These are phyloP conservation scores for Hydrangea macrophylla DNA, from an alignment of 148 eudicot genomes.

Conservation along the genomic window DNA sequence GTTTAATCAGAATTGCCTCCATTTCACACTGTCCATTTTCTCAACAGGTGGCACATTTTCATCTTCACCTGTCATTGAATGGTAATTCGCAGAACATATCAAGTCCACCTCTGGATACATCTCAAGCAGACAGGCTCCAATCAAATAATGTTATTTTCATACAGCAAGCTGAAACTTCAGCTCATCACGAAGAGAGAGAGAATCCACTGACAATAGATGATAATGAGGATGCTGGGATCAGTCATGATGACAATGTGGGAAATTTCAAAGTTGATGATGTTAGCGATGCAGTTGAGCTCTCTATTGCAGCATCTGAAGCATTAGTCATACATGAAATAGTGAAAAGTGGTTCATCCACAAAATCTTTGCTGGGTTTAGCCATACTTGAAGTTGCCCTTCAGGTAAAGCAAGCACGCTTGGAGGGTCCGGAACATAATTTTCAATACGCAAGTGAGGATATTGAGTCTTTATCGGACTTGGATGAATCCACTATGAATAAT, in stretches of 20 bases:
- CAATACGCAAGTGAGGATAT: slow-evolving; percentile 23
- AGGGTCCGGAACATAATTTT: slow-evolving; percentile 22
- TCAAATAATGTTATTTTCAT: slow-evolving; percentile 12
- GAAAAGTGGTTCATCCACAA: slow-evolving; percentile 29
- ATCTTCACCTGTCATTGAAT: slow-evolving; percentile 53
- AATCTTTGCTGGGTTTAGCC: slow-evolving; percentile 40
- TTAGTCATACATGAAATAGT: slow-evolving; percentile 57
- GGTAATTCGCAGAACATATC: slow-evolving; percentile 29
- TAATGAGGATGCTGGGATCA: slow-evolving; percentile 21
- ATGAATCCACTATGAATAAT: slow-evolving; percentile 60
- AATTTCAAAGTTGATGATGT: slow-evolving; percentile 30
- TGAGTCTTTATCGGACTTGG: slow-evolving; percentile 53
- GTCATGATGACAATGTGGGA: slow-evolving; percentile 24
- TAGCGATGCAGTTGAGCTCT: slow-evolving; percentile 68
- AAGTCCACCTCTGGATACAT: slow-evolving; percentile 18
- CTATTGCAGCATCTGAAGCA: slow-evolving; percentile 88
- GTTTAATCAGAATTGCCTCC: slow-evolving; percentile 4
- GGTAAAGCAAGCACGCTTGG: slow-evolving; percentile 76
- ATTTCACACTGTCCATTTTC: slow-evolving; percentile 5
- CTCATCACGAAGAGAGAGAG: slow-evolving; percentile 15
- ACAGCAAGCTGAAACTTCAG: slow-evolving; percentile 20
- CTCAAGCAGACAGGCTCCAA: slow-evolving; percentile 27
- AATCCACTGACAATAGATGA: slow-evolving; percentile 14
- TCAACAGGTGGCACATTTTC: slow-evolving; percentile 53
- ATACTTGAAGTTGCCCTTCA: slow-evolving; percentile 70